Conservation (phyloP, 371 early-diverging fungal species). For the Capillidium rhysosporum region DNA sequence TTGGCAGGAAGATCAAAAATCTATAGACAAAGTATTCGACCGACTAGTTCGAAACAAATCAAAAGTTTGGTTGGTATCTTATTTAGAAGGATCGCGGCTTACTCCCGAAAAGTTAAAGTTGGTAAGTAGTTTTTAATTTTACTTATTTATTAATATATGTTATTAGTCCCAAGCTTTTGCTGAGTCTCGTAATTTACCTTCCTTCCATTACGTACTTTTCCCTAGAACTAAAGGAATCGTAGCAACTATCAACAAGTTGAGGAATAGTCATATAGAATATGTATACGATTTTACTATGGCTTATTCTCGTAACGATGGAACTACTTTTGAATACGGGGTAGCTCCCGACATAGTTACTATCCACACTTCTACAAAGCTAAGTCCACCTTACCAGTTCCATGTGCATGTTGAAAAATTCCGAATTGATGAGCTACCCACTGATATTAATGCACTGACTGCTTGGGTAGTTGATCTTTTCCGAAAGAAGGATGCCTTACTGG, state of each 20-base stretch:
- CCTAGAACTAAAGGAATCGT: constrained; percentile 70
- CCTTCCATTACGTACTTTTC: constrained; percentile 43
- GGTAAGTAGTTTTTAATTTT: constrained; percentile 11
- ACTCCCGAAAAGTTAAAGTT: constrained; percentile 33
- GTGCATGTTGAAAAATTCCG: constrained; percentile 33
- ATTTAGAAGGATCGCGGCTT: constrained; percentile 47
- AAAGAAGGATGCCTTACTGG: constrained; percentile 37
- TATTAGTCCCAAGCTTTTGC: constrained; percentile 34
- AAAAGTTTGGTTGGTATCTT: constrained; percentile 54
- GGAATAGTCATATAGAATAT: constrained; percentile 36
- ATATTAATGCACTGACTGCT: constrained; percentile 26
- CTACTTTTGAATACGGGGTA: constrained; percentile 18
- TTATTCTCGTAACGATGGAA: constrained; percentile 19
- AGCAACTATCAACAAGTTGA: constrained; percentile 33
- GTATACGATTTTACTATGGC: constrained; percentile 47
- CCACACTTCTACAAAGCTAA: constrained; percentile 23
- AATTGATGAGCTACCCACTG: constrained; percentile 32
- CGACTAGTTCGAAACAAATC: constrained; percentile 27
- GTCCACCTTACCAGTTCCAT: constrained; percentile 43
- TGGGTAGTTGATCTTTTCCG: constrained; percentile 40
- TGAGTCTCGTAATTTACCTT: constrained; percentile 24
- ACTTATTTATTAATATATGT: neutral
- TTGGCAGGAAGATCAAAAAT: constrained; percentile 37
- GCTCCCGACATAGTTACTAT: constrained; percentile 37
- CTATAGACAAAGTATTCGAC: constrained; percentile 32